Evolutionary conservation across 768 basidiomycete genomes (phyloP), one percentile per base, ranked within the genome.

Genomic region (Collybia nuda): DNA sequence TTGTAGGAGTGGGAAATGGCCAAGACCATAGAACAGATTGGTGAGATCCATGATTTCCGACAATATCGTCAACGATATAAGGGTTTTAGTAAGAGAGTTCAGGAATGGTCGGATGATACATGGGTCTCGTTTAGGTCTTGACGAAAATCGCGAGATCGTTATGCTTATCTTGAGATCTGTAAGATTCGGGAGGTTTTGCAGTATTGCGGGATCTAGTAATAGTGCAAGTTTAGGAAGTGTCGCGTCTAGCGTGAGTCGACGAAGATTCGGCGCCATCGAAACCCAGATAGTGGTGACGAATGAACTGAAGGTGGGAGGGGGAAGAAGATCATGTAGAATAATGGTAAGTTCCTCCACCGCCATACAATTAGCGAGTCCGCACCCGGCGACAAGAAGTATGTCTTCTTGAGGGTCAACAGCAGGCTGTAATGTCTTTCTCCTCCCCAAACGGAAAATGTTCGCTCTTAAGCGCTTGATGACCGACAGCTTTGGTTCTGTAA

Each of bases 321-420:
- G 47, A 35, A 44, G 38, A 15, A 66, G 58, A 36, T 67, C 63
- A 41, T 62, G 58, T 19, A 69, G 47, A 11, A 61, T 52, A 32
- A 69, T 51, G 12, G 56, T 63, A 5, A 67, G 22, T 36, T 63
- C 57, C 18, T 53, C 55, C n/a, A 67, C 53, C 7, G 24, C 24
- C 24, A 7, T 26, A 26, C 24, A 26, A 32, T 63, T 56, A 17
- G 19, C 24, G 24, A n/a, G 12, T 17, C 19, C 19, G 40, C 40
- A 5, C 19, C 19, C 4, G 6, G n/a, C 40, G 24, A 21, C 17
- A 12, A 12, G 51, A 26, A 26, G 24, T 3, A 7, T 7, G 7
- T 26, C 24, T 4, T 26, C 24, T 26, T 7, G 24, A 26, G 24
- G 24, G 4, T 26, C 24, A 7, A 7, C 7, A 12, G 40, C 64